Evolutionary conservation across 306 rosid species (phyloP).

Genomic region (Alnus glutinosa): DNA sequence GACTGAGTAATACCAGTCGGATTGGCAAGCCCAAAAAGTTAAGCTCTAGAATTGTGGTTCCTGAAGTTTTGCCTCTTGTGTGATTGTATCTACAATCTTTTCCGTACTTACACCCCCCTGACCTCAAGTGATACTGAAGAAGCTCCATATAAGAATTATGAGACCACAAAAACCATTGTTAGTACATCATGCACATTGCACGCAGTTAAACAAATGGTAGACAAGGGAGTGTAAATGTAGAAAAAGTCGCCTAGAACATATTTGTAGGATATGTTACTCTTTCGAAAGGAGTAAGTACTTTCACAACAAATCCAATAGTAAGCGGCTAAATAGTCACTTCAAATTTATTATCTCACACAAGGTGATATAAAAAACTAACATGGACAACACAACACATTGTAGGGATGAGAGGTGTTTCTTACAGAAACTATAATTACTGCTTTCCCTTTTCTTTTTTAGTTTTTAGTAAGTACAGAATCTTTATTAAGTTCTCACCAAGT

Average conservation of each 20-base stretch:
- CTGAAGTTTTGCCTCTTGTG: constrained; percentile 40
- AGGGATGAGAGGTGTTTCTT: not conserved
- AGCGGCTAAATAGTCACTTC: not conserved
- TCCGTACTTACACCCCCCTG: constrained; percentile 93
- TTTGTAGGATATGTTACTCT: not conserved
- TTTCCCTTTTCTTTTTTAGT: not conserved
- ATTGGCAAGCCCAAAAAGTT: constrained; percentile 91
- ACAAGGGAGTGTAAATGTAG: constrained; percentile 12
- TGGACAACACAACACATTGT: not conserved
- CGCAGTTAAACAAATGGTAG: constrained; percentile 1
- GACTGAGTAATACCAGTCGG: constrained; percentile 59
- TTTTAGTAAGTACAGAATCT: not conserved
- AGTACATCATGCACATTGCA: constrained; percentile 21
- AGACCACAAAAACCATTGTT: constrained; percentile 16
- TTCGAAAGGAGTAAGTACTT: not conserved
- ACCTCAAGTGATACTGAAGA: constrained; percentile 73
- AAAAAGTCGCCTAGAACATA: constrained; percentile 17
- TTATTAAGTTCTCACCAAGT: not conserved
- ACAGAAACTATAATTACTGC: not conserved
- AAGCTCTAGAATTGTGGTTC: constrained; percentile 48
- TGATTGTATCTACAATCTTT: constrained; percentile 82
- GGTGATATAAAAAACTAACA: not conserved
- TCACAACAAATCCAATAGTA: not conserved
- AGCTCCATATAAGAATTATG: constrained; percentile 31
- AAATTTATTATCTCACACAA: not conserved